Evolutionary conservation across 371 early-diverging fungal species (phyloP).

Genomic region (Basidiobolus heterosporus): DNA sequence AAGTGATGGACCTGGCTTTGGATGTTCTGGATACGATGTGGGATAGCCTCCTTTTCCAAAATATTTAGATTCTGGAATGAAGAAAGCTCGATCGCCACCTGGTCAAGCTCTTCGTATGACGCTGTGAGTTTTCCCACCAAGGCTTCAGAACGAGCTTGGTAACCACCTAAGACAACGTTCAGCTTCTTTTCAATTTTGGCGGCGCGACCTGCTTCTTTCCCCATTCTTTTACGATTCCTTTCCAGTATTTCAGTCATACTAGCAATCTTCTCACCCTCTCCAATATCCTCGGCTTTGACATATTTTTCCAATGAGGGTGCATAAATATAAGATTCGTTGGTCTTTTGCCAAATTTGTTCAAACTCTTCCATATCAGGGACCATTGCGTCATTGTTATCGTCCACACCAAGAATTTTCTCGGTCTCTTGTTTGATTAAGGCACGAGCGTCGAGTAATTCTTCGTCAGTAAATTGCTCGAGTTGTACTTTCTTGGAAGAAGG

Average conservation of each 20-base stretch:
- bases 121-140: conserved; percentile 37
- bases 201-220: conserved; percentile 54
- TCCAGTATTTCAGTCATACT: conserved; percentile 6
- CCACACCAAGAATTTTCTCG: conserved; percentile 8
- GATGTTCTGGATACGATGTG: conserved; percentile 42
- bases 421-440: conserved; percentile 22
- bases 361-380: conserved; percentile 11
- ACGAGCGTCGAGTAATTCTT: conserved; percentile 17
- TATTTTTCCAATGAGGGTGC: not conserved
- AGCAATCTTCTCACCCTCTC: not conserved
- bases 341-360: conserved; percentile 13
- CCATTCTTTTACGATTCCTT: conserved; percentile 53
- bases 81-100: conserved; percentile 38
- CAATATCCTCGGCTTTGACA: not conserved
- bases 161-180: conserved; percentile 64
- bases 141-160: conserved; percentile 39
- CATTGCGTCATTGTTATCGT: conserved; percentile 9
- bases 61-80: conserved; percentile 34
- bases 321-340: conserved; percentile 2
- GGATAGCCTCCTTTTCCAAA: conserved; percentile 43
- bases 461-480: conserved; percentile 27
- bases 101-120: conserved; percentile 42
- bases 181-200: conserved; percentile 75
- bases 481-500: conserved; percentile 19
- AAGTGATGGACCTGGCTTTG: conserved; percentile 44